These are phyloP conservation scores for Neocucurbitaria cava DNA, from an alignment of 2,329 filamentous ascomycete species.

Conservation along the genomic window DNA sequence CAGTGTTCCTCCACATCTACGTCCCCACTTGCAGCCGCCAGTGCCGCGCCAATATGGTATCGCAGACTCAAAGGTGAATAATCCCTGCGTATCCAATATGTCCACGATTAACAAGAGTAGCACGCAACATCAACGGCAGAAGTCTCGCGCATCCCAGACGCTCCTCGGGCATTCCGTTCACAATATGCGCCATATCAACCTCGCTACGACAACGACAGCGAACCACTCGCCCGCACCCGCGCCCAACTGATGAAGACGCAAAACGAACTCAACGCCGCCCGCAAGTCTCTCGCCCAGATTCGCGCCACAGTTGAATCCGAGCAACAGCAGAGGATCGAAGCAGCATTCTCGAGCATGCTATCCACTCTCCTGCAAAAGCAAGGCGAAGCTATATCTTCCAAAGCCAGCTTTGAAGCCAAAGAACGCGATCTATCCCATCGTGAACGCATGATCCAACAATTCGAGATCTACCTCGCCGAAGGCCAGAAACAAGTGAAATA, in stretches of 20 bases:
- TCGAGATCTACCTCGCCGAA: conserved; percentile 25
- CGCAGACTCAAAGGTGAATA: conserved; percentile 2
- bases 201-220: conserved; percentile 4
- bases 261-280: conserved; percentile 22
- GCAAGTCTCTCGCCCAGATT: conserved; percentile 12
- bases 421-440: conserved; percentile 18
- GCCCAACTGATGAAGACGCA: conserved; percentile 20
- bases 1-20: conserved; percentile 21
- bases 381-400: conserved; percentile 8
- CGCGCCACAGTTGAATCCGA: conserved; percentile 14
- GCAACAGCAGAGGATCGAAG: conserved; percentile 9
- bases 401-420: conserved; percentile 13
- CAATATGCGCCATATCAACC: background rate
- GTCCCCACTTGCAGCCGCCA: background rate
- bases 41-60: background rate
- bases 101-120: background rate
- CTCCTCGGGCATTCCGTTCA: conserved; percentile 4
- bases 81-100: no score
- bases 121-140: background rate
- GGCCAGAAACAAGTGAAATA: conserved; percentile 30
- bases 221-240: conserved; percentile 13
- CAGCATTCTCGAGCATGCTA: conserved; percentile 15
- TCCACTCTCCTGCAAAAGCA: conserved; percentile 24
- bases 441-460: conserved; percentile 17
- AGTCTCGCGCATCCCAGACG: background rate